These are phyloP conservation scores for Phaeoacremonium minimum DNA, from an alignment of 2,329 filamentous ascomycete genomes.

Conservation along the genomic window DNA sequence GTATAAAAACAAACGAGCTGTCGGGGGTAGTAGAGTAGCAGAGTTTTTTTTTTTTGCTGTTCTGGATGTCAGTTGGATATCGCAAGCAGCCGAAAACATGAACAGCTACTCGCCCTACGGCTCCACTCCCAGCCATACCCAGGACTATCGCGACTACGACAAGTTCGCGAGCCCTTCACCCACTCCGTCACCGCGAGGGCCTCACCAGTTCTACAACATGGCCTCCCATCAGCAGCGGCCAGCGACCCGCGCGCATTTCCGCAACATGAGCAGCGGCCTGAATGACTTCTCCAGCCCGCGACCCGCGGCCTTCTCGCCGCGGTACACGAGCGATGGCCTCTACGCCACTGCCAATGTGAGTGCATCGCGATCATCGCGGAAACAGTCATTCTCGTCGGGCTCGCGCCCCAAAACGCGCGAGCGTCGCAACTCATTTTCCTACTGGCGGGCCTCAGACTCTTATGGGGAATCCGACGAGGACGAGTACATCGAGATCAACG, in stretches of 20 bases:
- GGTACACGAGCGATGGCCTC: constrained; percentile 58
- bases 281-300: constrained; percentile 36
- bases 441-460: constrained; percentile 53
- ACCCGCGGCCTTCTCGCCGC: constrained; percentile 50
- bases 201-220: constrained; percentile 35
- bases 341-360: constrained; percentile 66
- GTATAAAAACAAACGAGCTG: constrained; percentile 10
- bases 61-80: constrained; percentile 24
- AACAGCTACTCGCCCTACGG: constrained; percentile 39
- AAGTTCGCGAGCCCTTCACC: constrained; percentile 50
- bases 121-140: constrained; percentile 42
- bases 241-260: constrained; percentile 48
- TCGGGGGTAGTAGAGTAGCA: constrained; percentile 4
- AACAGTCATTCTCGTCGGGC: constrained; percentile 42
- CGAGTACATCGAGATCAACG: constrained; percentile 52
- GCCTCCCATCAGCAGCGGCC: constrained; percentile 45
- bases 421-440: constrained; percentile 53
- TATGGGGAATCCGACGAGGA: constrained; percentile 64
- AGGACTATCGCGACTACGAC: constrained; percentile 20
- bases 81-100: constrained; percentile 31
- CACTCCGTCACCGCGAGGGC: constrained; percentile 51
- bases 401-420: constrained; percentile 44
- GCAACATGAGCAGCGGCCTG: constrained; percentile 36
- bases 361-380: constrained; percentile 42
- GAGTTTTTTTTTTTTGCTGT: constrained; percentile 11